Evolutionary conservation across 2,329 filamentous ascomycete genomes (phyloP).

Genomic region (Botrytis tulipae): DNA sequence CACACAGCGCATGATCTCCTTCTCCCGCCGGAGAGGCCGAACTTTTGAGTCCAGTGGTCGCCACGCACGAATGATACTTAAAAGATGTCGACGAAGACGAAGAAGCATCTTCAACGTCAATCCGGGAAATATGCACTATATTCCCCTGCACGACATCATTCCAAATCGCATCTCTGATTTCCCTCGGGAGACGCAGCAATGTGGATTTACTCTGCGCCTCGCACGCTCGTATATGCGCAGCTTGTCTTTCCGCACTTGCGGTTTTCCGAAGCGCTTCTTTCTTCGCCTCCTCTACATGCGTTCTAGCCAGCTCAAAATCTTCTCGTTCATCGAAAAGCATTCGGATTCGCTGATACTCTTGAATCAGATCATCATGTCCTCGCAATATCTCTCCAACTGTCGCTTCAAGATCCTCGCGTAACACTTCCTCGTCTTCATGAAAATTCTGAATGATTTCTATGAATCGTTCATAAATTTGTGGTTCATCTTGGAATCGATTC

Average conservation of each 20-base stretch:
- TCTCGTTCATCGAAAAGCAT: not conserved
- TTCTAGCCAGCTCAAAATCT: not conserved
- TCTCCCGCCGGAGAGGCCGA: constrained; percentile 23
- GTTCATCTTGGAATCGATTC: not conserved
- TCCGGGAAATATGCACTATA: constrained; percentile 25
- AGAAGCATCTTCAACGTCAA: not conserved
- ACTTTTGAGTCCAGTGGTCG: not conserved
- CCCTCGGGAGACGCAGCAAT: not conserved
- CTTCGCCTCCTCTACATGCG: not conserved
- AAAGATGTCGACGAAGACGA: not conserved
- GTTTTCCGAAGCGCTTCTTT: not conserved
- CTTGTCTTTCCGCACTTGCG: not conserved
- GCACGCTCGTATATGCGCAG: constrained; percentile 6
- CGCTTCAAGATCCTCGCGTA: not conserved
- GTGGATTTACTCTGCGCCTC: constrained; percentile 14
- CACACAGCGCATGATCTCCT: constrained; percentile 27
- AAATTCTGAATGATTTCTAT: not conserved
- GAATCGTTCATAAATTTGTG: not conserved
- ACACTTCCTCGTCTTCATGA: not conserved
- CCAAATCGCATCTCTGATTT: constrained; percentile 29
- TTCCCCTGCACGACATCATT: constrained; percentile 19
- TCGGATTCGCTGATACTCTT: not conserved
- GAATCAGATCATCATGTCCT: constrained; percentile 4
- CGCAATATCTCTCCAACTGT: not conserved
- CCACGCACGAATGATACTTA: constrained; percentile 7